Conservation (phyloP, 2,329 filamentous ascomycete genomes). For the Penicillium oxalicum region DNA sequence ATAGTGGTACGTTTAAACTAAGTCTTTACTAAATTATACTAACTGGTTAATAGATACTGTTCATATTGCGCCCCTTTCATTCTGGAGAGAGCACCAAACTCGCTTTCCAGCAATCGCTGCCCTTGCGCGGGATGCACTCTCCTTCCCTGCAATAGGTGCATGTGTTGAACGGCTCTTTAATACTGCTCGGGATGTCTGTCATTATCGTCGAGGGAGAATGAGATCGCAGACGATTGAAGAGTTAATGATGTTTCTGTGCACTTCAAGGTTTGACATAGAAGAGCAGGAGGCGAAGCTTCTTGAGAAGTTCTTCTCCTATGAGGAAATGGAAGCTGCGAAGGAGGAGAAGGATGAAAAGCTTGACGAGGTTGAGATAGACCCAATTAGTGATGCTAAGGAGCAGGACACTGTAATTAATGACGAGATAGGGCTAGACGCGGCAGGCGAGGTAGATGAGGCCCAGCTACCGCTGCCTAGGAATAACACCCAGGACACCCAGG, state of each 20-base stretch:
- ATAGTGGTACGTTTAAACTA: constrained; percentile 5
- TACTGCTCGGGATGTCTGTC: constrained; percentile 1
- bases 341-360: neutral
- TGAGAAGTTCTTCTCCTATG: neutral
- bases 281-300: neutral
- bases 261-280: constrained; percentile 1
- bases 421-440: neutral
- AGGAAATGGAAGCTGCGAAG: neutral
- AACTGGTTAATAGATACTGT: neutral
- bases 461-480: neutral
- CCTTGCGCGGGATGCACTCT: neutral
- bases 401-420: neutral
- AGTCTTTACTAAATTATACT: neutral
- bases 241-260: constrained; percentile 1
- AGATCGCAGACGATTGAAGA: constrained; percentile 1
- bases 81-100: constrained; percentile 2
- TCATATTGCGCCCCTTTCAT: neutral
- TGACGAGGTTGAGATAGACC: neutral
- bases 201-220: neutral
- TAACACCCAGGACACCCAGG: neutral
- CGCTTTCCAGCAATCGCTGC: neutral
- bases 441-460: neutral
- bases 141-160: neutral
- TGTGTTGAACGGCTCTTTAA: constrained; percentile 1
- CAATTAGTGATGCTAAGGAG: constrained; percentile 1